Conservation (phyloP, 257 asterid genomes). For the Misopates orontium region DNA sequence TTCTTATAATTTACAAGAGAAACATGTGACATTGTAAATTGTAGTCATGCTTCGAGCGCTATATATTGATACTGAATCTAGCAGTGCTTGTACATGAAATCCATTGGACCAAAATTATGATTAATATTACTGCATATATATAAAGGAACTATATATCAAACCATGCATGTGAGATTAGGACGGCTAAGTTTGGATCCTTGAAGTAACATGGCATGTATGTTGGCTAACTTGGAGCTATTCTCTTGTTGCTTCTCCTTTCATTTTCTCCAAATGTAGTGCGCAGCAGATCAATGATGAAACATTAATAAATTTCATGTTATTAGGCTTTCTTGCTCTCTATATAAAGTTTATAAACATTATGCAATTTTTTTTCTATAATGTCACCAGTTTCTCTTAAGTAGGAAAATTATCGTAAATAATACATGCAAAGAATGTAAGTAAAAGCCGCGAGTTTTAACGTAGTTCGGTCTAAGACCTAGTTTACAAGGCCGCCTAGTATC, state of each 20-base stretch:
- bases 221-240: slow-evolving; percentile 22
- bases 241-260: slow-evolving; percentile 21
- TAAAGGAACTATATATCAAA: not conserved
- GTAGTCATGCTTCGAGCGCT: slow-evolving; percentile 5
- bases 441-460: no score
- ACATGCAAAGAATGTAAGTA: no score
- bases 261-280: not conserved
- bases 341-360: no score
- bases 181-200: slow-evolving; percentile 13
- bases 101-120: not conserved
- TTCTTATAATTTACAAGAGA: slow-evolving; percentile 1
- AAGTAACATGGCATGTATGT: slow-evolving; percentile 26
- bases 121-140: not conserved
- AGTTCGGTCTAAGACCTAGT: no score
- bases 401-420: no score
- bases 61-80: not conserved
- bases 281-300: slow-evolving; percentile 13
- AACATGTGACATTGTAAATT: no score
- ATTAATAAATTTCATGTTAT: no score
- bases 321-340: no score
- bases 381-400: no score
- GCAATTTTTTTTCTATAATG: no score
- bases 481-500: no score
- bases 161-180: slow-evolving; percentile 28
- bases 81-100: not conserved